Percentiles rank a stretch among this genome's conserved stretches.
phyloP scores from a whole-genome alignment of 176 grass and related monocot species.

The Cocos nucifera region DNA sequence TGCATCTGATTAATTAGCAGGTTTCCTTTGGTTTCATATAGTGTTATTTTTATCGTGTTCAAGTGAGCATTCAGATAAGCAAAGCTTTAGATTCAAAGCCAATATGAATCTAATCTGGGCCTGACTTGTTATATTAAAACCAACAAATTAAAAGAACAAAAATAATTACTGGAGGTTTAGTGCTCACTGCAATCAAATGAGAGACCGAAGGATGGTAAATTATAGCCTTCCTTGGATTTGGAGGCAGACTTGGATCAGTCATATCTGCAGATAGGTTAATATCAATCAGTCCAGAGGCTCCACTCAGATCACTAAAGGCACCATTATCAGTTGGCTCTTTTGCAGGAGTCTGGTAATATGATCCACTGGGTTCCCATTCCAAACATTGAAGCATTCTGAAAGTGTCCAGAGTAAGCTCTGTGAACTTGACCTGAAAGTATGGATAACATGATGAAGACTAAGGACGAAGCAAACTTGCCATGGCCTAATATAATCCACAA shows the following conservation, averaged over 20 bases:
- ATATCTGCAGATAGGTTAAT: constrained; percentile 88
- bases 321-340: constrained; percentile 92
- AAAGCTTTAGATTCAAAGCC: too few species aligned
- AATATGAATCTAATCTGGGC: too few species aligned
- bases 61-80: too few species aligned
- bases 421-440: constrained; percentile 69
- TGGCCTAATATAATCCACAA: too few species aligned
- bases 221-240: constrained; percentile 88
- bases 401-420: constrained; percentile 88
- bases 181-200: constrained; percentile 82
- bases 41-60: too few species aligned
- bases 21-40: too few species aligned
- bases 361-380: constrained; percentile 95
- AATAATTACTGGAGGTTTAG: background rate
- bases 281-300: constrained; percentile 86
- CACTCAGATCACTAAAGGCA: constrained; percentile 82
- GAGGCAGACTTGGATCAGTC: constrained; percentile 74
- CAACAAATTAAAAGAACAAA: too few species aligned
- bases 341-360: constrained; percentile 47
- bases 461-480: too few species aligned
- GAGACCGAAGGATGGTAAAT: constrained; percentile 80
- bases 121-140: too few species aligned
- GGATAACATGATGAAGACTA: background rate
- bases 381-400: constrained; percentile 91
- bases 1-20: too few species aligned